phyloP scores from a whole-genome alignment of 345 rosid genomes.

The Raphanus raphanistrum region DNA sequence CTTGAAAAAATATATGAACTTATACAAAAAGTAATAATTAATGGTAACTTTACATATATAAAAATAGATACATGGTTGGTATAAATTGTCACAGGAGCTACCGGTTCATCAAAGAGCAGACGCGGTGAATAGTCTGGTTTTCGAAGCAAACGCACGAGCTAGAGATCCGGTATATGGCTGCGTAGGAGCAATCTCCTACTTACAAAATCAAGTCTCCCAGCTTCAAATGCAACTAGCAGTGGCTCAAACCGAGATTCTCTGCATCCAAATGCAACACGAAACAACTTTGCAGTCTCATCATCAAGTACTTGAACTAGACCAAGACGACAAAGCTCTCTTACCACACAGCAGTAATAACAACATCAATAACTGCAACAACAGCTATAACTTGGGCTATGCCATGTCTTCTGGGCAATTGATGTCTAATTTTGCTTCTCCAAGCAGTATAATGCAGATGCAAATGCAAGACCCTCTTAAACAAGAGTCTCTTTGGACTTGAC shows the following conservation, averaged over 20 bases:
- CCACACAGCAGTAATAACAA: conserved; percentile 1
- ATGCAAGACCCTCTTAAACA: conserved; percentile 65
- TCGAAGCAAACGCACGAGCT: conserved; percentile 77
- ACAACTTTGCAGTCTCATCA: conserved; percentile 42
- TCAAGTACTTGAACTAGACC: conserved; percentile 39
- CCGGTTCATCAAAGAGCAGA: conserved; percentile 78
- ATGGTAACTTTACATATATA: neutral
- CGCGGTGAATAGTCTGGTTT: conserved; percentile 78
- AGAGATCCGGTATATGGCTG: conserved; percentile 88
- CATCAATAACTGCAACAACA: conserved; percentile 23
- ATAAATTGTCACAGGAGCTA: conserved; percentile 52
- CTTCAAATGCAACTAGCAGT: conserved; percentile 79
- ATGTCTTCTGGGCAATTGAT: conserved; percentile 43
- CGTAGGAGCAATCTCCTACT: conserved; percentile 75
- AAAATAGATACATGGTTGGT: conserved; percentile 13
- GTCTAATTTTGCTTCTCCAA: conserved; percentile 54
- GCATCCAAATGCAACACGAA: conserved; percentile 76
- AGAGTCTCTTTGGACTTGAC: conserved; percentile 73
- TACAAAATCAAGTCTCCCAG: conserved; percentile 79
- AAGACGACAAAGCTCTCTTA: conserved; percentile 51
- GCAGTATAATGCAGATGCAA: conserved; percentile 46
- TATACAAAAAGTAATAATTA: neutral
- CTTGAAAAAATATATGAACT: neutral
- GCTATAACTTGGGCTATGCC: conserved; percentile 32
- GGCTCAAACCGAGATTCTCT: conserved; percentile 76